Evolutionary conservation across 169 alveolate genomes (phyloP), one percentile per base, ranked within the genome.

Genomic region (Eimeria maxima): DNA sequence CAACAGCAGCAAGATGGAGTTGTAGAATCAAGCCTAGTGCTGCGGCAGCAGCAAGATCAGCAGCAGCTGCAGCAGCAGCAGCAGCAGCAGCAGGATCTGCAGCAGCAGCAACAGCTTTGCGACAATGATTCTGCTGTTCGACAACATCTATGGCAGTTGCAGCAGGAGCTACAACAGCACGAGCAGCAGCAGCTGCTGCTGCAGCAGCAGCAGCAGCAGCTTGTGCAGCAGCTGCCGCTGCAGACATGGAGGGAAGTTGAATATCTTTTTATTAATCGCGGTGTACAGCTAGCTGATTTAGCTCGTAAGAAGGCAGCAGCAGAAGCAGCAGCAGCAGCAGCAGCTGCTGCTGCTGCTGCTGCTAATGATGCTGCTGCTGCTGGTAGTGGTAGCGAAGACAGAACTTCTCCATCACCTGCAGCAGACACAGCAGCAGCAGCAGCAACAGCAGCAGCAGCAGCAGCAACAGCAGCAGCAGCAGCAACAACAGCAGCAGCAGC

Each of bases 231-330:
- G 44, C 78, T 67, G 44, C 78, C 78, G 78, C 78, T 67, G 78
- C 78, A 67, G 16, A 27, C 38, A 5, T 67, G 78, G 78, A 67
- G 38, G 16, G 78, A 67, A 14, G 78, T 67, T n/a, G 78, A 67
- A 10, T 7, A 27, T 27, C 44, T 67, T 14, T 67, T 67, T 14
- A 27, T 20, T 14, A 67, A 7, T 67, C 78, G 78, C 27, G 78
- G 78, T 67, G 78, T 67, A 22, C 78, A 67, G 38, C 78, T 67
- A 14, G 78, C 78, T 20, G 78, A 67, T 22, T 20, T 67, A 27
- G 78, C 78, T 7, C 78, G 78, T 67, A 22, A 27, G 38, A 67
- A 5, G 14, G 78, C 78, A 67, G 78, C 78, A 67, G 78, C 78
- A 67, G 38, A 22, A 67, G 78, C 78, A 67, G 38, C 44, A n/a